phyloP scores from a whole-genome alignment of 2,329 filamentous ascomycete genomes.

The Pyrenophora tritici-repentis region DNA sequence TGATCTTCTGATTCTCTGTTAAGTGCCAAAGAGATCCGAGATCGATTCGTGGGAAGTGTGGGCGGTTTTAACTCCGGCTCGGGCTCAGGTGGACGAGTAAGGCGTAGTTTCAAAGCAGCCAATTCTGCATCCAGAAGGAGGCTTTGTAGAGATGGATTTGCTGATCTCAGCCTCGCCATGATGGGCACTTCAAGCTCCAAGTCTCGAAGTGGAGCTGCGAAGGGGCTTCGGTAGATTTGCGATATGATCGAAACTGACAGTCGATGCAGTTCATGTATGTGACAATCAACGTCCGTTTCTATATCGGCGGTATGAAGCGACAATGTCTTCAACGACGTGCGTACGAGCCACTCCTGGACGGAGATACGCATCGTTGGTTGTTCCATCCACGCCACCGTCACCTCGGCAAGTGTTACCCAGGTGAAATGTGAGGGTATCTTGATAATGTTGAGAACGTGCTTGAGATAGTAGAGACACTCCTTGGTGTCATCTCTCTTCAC shows the following conservation, averaged over 20 bases:
- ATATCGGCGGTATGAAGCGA: constrained; percentile 49
- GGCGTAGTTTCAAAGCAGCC: constrained; percentile 68
- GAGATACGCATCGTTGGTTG: constrained; percentile 54
- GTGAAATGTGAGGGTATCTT: constrained; percentile 69
- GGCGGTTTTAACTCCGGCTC: constrained; percentile 27
- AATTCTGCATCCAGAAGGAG: constrained; percentile 79
- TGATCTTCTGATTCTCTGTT: constrained; percentile 39
- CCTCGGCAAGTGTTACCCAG: constrained; percentile 72
- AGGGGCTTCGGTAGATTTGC: constrained; percentile 69
- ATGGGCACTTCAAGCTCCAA: constrained; percentile 72
- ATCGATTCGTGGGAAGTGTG: constrained; percentile 29
- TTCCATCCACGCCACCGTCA: constrained; percentile 57
- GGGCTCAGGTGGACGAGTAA: constrained; percentile 35
- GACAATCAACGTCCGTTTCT: constrained; percentile 43
- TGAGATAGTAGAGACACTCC: constrained; percentile 77
- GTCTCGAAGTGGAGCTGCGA: constrained; percentile 62
- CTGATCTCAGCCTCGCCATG: constrained; percentile 67
- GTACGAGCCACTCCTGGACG: constrained; percentile 70
- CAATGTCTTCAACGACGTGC: constrained; percentile 68
- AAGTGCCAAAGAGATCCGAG: constrained; percentile 37
- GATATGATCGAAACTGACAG: constrained; percentile 68
- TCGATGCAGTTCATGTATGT: constrained; percentile 69
- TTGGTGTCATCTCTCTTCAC: constrained; percentile 67
- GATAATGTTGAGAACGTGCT: constrained; percentile 74
- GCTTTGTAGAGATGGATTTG: constrained; percentile 71